Conservation (phyloP, 805 yeast genomes). For the Yarrowia yakushimensis region DNA sequence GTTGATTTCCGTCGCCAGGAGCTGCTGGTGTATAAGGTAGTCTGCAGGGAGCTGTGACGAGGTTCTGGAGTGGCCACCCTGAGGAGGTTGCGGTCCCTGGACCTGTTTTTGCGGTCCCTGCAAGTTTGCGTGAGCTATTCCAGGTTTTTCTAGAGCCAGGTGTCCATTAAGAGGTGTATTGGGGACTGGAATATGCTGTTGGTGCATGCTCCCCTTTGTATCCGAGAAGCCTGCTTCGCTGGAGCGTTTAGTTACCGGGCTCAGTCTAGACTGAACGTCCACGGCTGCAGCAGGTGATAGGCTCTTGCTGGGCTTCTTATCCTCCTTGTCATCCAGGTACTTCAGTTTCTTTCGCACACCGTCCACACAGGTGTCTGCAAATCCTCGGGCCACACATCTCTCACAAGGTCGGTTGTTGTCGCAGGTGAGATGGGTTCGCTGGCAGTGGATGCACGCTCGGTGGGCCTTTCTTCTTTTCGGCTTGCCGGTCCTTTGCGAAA, state of each 20-base stretch:
- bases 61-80: neutral
- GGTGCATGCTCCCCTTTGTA: neutral
- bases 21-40: conserved; percentile 15
- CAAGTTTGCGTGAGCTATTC: neutral
- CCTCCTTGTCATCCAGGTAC: conserved; percentile 54
- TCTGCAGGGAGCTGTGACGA: conserved; percentile 5
- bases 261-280: neutral
- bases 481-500: conserved; percentile 39
- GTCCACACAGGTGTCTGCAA: conserved; percentile 71
- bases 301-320: neutral
- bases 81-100: neutral
- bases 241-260: neutral
- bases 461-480: conserved; percentile 62
- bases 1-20: conserved; percentile 22
- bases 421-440: conserved; percentile 88
- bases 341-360: conserved; percentile 86
- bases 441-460: conserved; percentile 89
- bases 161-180: neutral
- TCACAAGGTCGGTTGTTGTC: conserved; percentile 78
- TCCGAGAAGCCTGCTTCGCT: neutral
- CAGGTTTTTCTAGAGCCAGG: neutral
- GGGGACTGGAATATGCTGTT: neutral
- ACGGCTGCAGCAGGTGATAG: neutral
- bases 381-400: conserved; percentile 68
- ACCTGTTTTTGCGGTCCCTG: neutral